Evolutionary conservation across 148 eudicot genomes (phyloP).

Genomic region (Camellia japonica): DNA sequence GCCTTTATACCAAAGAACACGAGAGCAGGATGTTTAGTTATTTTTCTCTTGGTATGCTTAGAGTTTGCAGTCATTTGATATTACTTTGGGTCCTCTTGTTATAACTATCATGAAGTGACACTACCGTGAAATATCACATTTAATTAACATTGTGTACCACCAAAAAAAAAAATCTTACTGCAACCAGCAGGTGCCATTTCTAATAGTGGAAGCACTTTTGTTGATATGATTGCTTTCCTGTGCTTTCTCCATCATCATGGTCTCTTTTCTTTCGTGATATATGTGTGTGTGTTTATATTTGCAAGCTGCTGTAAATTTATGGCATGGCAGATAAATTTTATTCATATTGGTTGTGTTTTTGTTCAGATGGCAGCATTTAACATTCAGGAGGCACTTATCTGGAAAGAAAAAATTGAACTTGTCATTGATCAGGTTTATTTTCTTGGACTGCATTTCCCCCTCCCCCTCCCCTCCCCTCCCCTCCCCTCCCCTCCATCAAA

Average conservation of each 20-base stretch:
- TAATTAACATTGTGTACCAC: background rate
- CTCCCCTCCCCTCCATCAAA: background rate
- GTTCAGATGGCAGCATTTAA: constrained; percentile 98
- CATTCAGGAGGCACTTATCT: constrained; percentile 94
- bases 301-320: constrained; percentile 18
- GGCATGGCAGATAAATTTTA: background rate
- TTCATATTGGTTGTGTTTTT: constrained; percentile 10
- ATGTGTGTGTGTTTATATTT: background rate
- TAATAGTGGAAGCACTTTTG: background rate
- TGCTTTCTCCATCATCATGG: background rate
- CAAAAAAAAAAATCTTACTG: background rate
- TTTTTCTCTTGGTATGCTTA: background rate
- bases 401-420: constrained; percentile 97
- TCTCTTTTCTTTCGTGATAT: background rate
- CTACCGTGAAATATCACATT: background rate
- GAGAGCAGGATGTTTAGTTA: background rate
- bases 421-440: constrained; percentile 85
- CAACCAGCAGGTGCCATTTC: background rate
- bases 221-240: background rate
- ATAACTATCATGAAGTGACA: background rate
- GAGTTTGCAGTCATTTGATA: background rate
- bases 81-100: background rate
- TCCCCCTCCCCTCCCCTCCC: background rate
- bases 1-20: background rate
- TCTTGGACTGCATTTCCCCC: background rate